phyloP scores from a whole-genome alignment of 2,329 filamentous ascomycete species.

The Fusarium verrucosum region DNA sequence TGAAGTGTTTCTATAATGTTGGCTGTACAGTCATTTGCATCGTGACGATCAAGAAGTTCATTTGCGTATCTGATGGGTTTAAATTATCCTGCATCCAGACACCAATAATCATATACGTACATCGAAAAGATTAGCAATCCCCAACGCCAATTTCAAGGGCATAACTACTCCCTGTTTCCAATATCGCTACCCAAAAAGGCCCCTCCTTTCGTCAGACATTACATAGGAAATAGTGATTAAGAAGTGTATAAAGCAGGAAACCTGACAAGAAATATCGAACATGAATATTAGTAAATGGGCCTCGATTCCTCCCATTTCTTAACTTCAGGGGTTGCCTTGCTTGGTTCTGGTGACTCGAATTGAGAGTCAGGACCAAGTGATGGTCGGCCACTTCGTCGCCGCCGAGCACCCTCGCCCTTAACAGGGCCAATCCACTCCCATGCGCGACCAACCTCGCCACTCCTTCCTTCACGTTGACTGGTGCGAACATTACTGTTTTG shows the following conservation, averaged over 20 bases:
- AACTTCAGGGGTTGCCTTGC: conserved; percentile 37
- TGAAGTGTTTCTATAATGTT: not conserved
- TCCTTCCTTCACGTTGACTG: conserved; percentile 72
- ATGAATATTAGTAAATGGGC: conserved; percentile 52
- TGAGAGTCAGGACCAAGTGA: conserved; percentile 56
- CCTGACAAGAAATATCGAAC: conserved; percentile 4
- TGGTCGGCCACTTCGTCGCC: conserved; percentile 62
- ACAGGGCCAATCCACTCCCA: conserved; percentile 76
- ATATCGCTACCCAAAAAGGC: conserved; percentile 27
- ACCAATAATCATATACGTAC: conserved; percentile 31
- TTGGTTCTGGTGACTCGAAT: conserved; percentile 46
- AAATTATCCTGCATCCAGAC: conserved; percentile 20
- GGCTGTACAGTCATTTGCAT: not conserved
- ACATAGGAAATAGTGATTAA: conserved; percentile 30
- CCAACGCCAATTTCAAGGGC: conserved; percentile 36
- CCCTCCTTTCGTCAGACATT: conserved; percentile 14
- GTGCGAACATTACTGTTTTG: conserved; percentile 91
- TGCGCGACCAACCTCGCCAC: conserved; percentile 71
- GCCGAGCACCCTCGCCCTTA: conserved; percentile 55
- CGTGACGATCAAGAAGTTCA: not conserved
- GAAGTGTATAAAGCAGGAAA: not conserved
- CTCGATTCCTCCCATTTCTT: conserved; percentile 56
- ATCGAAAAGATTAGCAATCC: conserved; percentile 22
- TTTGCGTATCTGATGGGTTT: not conserved
- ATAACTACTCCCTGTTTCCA: conserved; percentile 19